Base-by-base conservation (phyloP, 257 asterid genomes). In the Rhazya stricta region DNA sequence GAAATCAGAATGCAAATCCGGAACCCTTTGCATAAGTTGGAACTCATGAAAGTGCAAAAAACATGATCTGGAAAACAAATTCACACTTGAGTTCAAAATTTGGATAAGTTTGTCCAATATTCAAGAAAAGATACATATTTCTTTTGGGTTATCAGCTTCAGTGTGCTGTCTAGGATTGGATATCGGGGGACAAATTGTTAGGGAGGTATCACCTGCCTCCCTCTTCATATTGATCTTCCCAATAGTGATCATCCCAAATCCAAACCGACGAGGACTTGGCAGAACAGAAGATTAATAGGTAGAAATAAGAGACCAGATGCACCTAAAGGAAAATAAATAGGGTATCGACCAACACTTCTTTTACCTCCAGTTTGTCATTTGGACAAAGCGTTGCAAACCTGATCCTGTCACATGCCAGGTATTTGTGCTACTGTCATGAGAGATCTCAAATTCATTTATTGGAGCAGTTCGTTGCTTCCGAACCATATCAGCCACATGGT, bases 321-420 rank as follows among this genome's bases (percentile, higher is more conserved):
- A 30, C 29, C 25, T 51, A 18, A 51, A n/a, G 13, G 29, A 7
- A 54, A 29, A 69, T 39, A 65, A 69, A 36, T 36, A 67, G 23
- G 66, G 32, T 34, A 30, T 67, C 21, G n/a, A 62, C n/a, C 7
- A 34, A 72, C 66, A 37, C 30, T 30, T n/a, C n/a, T 75, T 66
- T 65, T 77, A 94, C 99, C 98, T 87, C 99, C 99, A 95, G 83
- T 95, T 92, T 82, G 99, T 95, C 99, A 92, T 95, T 82, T 92
- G 99, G 79, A 92, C 90, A 74, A 95, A 95, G 69, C 99, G 97
- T 68, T 90, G 88, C 91, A 95, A 83, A 57, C 99, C 98, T 2
- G 85, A 80, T 82, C 98, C 99, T 6, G 57, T 88, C 30, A 95
- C 99, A 74, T 84, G 83, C 97, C 97, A 95, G 48, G 91, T 79